These are phyloP conservation scores for Zizania palustris DNA, from an alignment of 202 grass and related monocot species.

Conservation along the genomic window DNA sequence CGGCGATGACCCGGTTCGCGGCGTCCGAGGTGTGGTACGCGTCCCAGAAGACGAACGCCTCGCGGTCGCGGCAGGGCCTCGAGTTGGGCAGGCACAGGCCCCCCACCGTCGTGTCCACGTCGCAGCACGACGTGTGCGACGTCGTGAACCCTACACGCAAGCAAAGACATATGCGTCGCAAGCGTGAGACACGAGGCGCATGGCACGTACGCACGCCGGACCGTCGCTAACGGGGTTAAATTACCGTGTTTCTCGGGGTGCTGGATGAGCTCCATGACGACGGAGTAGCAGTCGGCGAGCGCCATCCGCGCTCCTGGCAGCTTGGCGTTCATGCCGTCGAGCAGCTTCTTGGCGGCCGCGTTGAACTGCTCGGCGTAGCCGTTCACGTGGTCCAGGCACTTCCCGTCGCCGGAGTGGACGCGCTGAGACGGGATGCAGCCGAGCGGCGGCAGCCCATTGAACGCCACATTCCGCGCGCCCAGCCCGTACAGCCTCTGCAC, in stretches of 20 bases:
- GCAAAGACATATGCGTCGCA: not conserved
- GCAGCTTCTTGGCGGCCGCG: constrained; percentile 63
- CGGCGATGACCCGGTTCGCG: constrained; percentile 79
- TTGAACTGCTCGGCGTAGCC: constrained; percentile 76
- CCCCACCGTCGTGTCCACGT: constrained; percentile 73
- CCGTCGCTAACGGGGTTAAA: too few species aligned
- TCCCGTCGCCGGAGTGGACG: constrained; percentile 51
- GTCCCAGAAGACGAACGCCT: constrained; percentile 87
- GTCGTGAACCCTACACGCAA: constrained; percentile 67
- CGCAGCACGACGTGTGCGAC: constrained; percentile 89
- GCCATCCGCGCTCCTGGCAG: constrained; percentile 81
- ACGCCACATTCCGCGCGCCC: constrained; percentile 75
- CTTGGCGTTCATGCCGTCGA: constrained; percentile 55
- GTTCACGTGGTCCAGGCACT: constrained; percentile 68
- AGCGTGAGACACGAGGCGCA: not conserved
- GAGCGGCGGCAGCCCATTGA: constrained; percentile 74
- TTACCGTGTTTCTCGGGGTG: constrained; percentile 70
- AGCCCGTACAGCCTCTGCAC: constrained; percentile 71
- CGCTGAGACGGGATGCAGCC: constrained; percentile 95
- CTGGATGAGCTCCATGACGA: constrained; percentile 83
- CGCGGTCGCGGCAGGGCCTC: constrained; percentile 66
- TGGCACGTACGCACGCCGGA: too few species aligned
- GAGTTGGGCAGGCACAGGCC: constrained; percentile 89
- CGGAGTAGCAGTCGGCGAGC: constrained; percentile 67
- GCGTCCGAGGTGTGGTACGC: constrained; percentile 94